Base-by-base conservation (phyloP, 352 stramenopile species). In the Globisporangium radiosum region DNA sequence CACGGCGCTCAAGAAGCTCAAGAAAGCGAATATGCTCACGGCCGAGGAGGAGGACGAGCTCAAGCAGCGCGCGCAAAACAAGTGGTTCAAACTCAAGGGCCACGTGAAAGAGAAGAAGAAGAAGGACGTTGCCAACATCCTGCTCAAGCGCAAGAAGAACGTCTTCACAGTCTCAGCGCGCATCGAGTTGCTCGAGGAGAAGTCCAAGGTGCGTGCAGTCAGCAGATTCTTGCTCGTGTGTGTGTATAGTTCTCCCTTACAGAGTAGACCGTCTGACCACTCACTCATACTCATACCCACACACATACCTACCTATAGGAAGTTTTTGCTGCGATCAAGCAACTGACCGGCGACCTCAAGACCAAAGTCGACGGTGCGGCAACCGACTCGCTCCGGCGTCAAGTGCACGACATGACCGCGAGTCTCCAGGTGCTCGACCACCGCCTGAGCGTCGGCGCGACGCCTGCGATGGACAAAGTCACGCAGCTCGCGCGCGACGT, bases 111-210 rank as follows among this genome's bases (percentile, higher is more conserved):
- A 90, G 47, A 88, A 90, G 47, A 76, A 87, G 50, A 90, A 90
- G 57, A 88, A 87, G 51, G 78, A 88, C 39, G 68, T 88, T 11
- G 71, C 77, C 5, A 90, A 86, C 47, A 90, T 90, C 52, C 42
- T 88, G 40, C 71, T 90, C 50, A 90, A 86, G 62, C 80, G 80
- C 54, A 90, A 90, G 66, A 90, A 90, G 50, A 90, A 88, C 17
- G 76, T 90, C 4, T 90, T 90, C 53, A 90, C 80, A 1, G 78
- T 90, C 5, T 90, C 80, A 8, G 81, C 78, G 6, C 70, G 80
- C 36, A 87, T 90, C 54, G 80, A 90, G 56, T 61, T 90, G 13
- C 66, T 90, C 0, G 80, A 90, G 33, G 80, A 90, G 9, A 90
- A 90, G 49, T 90, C 80, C 1, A 68, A 72, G 43, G 70, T 73